Evolutionary conservation across 768 basidiomycete species (phyloP), one percentile per base, ranked within the genome.

Genomic region (Trametopsis cervina): DNA sequence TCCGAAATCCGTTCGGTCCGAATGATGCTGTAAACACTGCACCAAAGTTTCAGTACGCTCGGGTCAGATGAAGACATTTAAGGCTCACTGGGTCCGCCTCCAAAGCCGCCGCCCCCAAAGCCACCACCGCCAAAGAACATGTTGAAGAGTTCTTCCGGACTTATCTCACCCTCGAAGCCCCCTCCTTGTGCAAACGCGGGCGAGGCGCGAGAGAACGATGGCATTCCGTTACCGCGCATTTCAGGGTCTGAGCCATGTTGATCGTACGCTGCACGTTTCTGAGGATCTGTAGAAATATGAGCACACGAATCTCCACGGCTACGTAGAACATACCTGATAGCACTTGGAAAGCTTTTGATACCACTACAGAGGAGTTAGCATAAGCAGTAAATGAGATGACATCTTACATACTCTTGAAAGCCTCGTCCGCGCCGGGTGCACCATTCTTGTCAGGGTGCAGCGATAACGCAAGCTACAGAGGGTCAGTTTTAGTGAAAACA

Each of bases 361-460:
- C 91, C 85, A 94, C 95, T 98, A 46, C 2, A 55, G 15, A 26
- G 50, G 25, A 41, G 22, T 47, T 18, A 42, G 50, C 23, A 43
- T 48, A 25, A 44, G 12, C 40, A 24, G 38, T 40, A 35, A 29
- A 27, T 13, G 39, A n/a, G 25, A 20, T 9, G 9, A n/a, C 15
- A 9, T 18, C 23, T 4, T 20, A 75, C 84, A 46, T 59, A 97
- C 95, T 73, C 72, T 98, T 98, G 71, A 98, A 98, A 2, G 95
- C 95, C 63, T 98, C 95, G 52, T 97, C 95, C 13, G 95, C 95
- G 35, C 91, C 89, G n/a, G 95, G 94, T 17, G 95, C 95, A 4
- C 92, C 91, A 59, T 95, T 96, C 71, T 86, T 94, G 63, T 94
- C 90, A 3, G 90, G 90, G 66, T 94, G 90, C 40, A 93, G 67